Conservation (phyloP, 2,329 filamentous ascomycete species). For the Penicillium hesseltinei region DNA sequence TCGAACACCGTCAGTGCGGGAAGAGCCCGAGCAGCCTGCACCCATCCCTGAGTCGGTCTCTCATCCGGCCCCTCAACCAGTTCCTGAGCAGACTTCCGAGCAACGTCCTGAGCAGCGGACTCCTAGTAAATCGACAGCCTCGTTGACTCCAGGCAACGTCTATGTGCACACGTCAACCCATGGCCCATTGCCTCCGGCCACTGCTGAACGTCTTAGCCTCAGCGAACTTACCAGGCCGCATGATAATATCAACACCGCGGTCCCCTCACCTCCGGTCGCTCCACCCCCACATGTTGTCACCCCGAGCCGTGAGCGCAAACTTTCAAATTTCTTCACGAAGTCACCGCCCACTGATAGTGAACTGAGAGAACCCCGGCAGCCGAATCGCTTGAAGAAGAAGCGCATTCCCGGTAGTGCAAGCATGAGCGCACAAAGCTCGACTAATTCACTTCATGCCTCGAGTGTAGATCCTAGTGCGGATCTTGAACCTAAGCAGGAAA, state of each 20-base stretch:
- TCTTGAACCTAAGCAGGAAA: slow-evolving; percentile 29
- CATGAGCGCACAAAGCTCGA: slow-evolving; percentile 87
- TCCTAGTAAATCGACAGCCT: slow-evolving; percentile 10
- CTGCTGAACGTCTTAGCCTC: slow-evolving; percentile 17
- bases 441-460: slow-evolving; percentile 64
- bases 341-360: slow-evolving; percentile 62
- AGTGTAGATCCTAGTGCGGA: slow-evolving; percentile 42
- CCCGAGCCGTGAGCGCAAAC: slow-evolving; percentile 63
- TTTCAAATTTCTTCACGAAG: slow-evolving; percentile 67
- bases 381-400: slow-evolving; percentile 92
- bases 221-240: slow-evolving; percentile 18
- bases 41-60: neutral
- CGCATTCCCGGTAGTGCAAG: slow-evolving; percentile 71
- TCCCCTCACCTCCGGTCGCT: slow-evolving; percentile 38
- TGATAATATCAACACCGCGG: slow-evolving; percentile 50
- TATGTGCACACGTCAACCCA: slow-evolving; percentile 36
- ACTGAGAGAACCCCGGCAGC: slow-evolving; percentile 63
- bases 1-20: slow-evolving; percentile 24
- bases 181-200: slow-evolving; percentile 29
- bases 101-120: slow-evolving; percentile 8
- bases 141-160: slow-evolving; percentile 18
- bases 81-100: neutral
- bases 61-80: neutral
- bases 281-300: slow-evolving; percentile 48
- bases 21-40: slow-evolving; percentile 13